Base-by-base conservation (phyloP, 2,329 filamentous ascomycete genomes). In the Teratosphaeria pseudoeucalypti region DNA sequence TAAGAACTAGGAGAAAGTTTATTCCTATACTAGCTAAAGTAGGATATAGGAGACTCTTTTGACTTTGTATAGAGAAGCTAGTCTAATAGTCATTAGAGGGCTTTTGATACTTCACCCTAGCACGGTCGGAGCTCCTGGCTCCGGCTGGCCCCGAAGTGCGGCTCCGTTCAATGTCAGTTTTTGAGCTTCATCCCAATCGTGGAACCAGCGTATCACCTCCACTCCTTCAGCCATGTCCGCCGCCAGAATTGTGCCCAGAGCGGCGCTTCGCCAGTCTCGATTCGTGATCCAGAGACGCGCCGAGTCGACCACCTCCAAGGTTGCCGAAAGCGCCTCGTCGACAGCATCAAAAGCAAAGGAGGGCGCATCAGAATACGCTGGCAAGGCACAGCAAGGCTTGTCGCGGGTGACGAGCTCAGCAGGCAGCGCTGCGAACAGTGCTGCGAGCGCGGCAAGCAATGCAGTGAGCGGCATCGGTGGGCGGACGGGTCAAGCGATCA, bases 341-440 rank as follows among this genome's bases (percentile, higher is more conserved):
- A 65, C 66, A 54, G 70, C 72, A 59, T 64, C 67, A 34, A 74
- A 74, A 61, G 73, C 73, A 52, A 79, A 79, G 72, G 76, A 78
- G 64, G 61, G 65, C 63, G 63, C 62, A 55, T 64, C 62, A 47
- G 55, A 64, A 34, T 53, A 54, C 43, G 64, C 67, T 57, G 73
- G 80, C 69, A 90, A 90, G 82, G 91, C 90, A 61, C 82, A 86
- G 65, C 82, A 95, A 78, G 90, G 91, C 65, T 84, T 96, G 58
- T 90, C 88, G 69, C 85, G 86, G 72, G 92, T 94, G 70, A 81
- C 87, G 65, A 86, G 88, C 69, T 85, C 89, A 58, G 92, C 91
- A 68, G 89, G 89, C 60, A 86, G 89, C 62, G 89, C 86, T 62
- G 80, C 95, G 69, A 81, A 83, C 68, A 86, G 84, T 72, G 89